Conservation (phyloP, 495 filamentous ascomycete genomes). For the Immersiella caudata region DNA sequence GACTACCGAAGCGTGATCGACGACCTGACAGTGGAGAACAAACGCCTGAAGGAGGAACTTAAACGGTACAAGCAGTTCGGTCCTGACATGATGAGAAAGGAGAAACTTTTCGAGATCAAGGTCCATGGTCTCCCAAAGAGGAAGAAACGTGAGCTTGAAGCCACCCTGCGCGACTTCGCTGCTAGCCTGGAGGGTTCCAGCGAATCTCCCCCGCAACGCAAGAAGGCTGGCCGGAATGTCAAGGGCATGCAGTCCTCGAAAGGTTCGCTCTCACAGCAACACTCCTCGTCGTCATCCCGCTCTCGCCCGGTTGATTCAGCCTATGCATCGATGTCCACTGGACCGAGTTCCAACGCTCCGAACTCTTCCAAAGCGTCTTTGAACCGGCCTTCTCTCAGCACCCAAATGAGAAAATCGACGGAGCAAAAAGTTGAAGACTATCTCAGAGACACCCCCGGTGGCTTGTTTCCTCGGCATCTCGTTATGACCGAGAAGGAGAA, state of each 20-base stretch:
- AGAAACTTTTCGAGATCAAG: conserved; percentile 77
- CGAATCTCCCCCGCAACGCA: conserved; percentile 39
- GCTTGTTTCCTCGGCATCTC: conserved; percentile 55
- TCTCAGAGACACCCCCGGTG: conserved; percentile 62
- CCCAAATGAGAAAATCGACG: conserved; percentile 31
- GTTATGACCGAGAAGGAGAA: conserved; percentile 66
- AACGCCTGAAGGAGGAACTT: conserved; percentile 69
- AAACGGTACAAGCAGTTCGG: conserved; percentile 67
- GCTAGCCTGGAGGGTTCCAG: conserved; percentile 53
- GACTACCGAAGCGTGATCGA: conserved; percentile 71
- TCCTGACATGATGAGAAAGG: conserved; percentile 58
- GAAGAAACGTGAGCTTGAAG: conserved; percentile 74
- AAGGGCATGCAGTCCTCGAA: conserved; percentile 39
- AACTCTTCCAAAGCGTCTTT: conserved; percentile 41
- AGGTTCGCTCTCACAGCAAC: conserved; percentile 43
- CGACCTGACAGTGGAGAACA: conserved; percentile 71
- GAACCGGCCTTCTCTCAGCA: conserved; percentile 24
- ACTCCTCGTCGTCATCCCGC: conserved; percentile 56
- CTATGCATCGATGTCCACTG: conserved; percentile 71
- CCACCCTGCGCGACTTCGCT: conserved; percentile 68
- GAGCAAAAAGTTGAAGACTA: conserved; percentile 62
- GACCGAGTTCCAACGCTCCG: conserved; percentile 39
- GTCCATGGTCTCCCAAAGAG: conserved; percentile 65
- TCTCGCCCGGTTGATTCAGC: conserved; percentile 67
- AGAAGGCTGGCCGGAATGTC: conserved; percentile 36